Evolutionary conservation across 2,329 filamentous ascomycete species (phyloP).

Genomic region (Septoria linicola): DNA sequence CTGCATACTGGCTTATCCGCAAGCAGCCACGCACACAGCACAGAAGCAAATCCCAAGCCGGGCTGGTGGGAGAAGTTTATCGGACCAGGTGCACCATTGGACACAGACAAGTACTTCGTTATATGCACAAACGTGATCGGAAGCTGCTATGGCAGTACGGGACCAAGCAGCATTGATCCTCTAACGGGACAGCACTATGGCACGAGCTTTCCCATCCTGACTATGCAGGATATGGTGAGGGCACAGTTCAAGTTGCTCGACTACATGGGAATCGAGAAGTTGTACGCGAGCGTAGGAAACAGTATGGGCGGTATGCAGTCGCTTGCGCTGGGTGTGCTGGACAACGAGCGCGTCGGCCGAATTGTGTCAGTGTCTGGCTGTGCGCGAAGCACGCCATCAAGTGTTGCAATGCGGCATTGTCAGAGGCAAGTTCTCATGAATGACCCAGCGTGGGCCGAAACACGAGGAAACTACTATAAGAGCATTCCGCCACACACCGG

Average conservation of each 20-base stretch:
- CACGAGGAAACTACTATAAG: conserved; percentile 84
- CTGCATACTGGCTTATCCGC: conserved; percentile 92
- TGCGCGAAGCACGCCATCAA: conserved; percentile 92
- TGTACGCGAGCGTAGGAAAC: conserved; percentile 90
- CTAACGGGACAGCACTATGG: conserved; percentile 85
- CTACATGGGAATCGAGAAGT: conserved; percentile 67
- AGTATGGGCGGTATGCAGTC: conserved; percentile 99
- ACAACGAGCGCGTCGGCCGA: conserved; percentile 75
- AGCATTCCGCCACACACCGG: conserved; percentile 85
- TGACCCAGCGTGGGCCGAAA: conserved; percentile 82
- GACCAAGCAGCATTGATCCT: conserved; percentile 83
- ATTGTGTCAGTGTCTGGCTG: conserved; percentile 91
- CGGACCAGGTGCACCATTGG: conserved; percentile 76
- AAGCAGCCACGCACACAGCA: conserved; percentile 95
- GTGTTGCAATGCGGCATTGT: conserved; percentile 97
- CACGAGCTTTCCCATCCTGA: conserved; percentile 91
- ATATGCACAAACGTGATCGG: conserved; percentile 97
- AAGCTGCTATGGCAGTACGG: conserved; percentile 93
- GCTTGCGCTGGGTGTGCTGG: conserved; percentile 79
- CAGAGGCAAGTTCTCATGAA: conserved; percentile 98
- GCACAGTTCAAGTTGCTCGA: conserved; percentile 91
- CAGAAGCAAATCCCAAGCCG: conserved; percentile 77
- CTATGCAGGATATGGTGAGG: conserved; percentile 95
- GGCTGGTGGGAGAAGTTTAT: conserved; percentile 99
- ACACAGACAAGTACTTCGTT: conserved; percentile 88